These are phyloP conservation scores for Daedaleopsis nitida DNA, from an alignment of 768 basidiomycete species.

Conservation along the genomic window DNA sequence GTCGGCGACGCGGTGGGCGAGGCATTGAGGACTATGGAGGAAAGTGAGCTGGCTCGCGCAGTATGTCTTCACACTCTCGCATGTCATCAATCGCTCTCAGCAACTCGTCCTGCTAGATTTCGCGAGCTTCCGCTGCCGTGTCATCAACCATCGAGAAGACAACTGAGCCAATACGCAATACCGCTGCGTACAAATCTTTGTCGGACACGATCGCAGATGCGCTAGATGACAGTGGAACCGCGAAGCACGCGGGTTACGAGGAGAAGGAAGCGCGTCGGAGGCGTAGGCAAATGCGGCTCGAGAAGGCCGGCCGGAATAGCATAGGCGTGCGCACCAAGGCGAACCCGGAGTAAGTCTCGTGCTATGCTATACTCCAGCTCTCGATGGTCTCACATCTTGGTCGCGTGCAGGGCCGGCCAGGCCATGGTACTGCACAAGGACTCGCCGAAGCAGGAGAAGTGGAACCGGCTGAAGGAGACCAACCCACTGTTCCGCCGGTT, in stretches of 20 bases:
- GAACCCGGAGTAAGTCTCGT: conserved; percentile 73
- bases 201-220: conserved; percentile 90
- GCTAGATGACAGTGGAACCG: conserved; percentile 89
- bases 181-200: conserved; percentile 89
- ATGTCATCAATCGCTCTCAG: neutral
- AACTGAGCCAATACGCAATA: conserved; percentile 97
- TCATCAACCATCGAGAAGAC: conserved; percentile 84
- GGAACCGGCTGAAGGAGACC: conserved; percentile 78
- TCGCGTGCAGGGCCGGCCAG: conserved; percentile 71
- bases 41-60: conserved; percentile 88
- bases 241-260: conserved; percentile 94
- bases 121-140: conserved; percentile 81
- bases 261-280: conserved; percentile 88
- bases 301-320: conserved; percentile 76
- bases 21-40: conserved; percentile 91
- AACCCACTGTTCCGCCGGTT: conserved; percentile 74
- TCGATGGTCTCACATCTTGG: neutral
- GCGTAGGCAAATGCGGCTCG: conserved; percentile 77
- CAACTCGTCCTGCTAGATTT: conserved; percentile 55
- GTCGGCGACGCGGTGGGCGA: conserved; percentile 93
- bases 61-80: conserved; percentile 43
- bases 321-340: conserved; percentile 58
- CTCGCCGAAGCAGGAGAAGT: conserved; percentile 74
- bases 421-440: conserved; percentile 85
- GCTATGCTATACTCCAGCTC: neutral